phyloP scores from a whole-genome alignment of 2,329 filamentous ascomycete genomes.

The Hortaea sp. region DNA sequence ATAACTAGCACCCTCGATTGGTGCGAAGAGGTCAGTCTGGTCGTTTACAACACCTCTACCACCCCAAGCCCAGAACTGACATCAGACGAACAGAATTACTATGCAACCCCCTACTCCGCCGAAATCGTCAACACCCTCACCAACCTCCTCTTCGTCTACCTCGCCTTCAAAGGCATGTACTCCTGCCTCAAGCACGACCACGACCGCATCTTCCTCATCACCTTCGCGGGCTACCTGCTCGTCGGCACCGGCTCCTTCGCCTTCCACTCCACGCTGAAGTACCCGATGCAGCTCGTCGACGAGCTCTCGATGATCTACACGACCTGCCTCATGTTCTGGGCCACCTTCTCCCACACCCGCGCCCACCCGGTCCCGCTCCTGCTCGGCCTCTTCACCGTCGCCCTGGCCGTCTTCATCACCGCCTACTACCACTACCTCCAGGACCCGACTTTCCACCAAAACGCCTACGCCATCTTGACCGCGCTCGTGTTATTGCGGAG shows the following conservation, averaged over 20 bases:
- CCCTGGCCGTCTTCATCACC: constrained; percentile 55
- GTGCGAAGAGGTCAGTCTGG: constrained; percentile 54
- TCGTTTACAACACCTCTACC: background rate
- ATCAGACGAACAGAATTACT: constrained; percentile 50
- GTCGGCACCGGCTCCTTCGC: constrained; percentile 53
- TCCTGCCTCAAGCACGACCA: constrained; percentile 65
- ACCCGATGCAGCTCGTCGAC: constrained; percentile 62
- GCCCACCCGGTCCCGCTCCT: constrained; percentile 40
- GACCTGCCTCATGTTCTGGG: constrained; percentile 59
- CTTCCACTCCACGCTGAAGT: constrained; percentile 56
- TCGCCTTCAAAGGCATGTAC: constrained; percentile 64
- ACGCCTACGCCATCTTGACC: constrained; percentile 64
- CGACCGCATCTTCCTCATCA: constrained; percentile 63
- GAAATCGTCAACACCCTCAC: constrained; percentile 74
- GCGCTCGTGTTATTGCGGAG: constrained; percentile 59
- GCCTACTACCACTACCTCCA: constrained; percentile 73
- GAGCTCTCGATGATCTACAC: constrained; percentile 66
- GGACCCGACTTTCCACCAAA: constrained; percentile 74
- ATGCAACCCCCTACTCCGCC: constrained; percentile 63
- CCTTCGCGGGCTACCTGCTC: constrained; percentile 51
- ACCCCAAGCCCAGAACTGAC: background rate
- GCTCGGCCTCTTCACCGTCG: constrained; percentile 48
- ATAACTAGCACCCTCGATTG: constrained; percentile 67
- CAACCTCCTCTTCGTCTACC: constrained; percentile 70
- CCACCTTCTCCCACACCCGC: constrained; percentile 63